A percentile compares a stretch with the other conserved stretches of the same genome.
Evolutionary conservation across 352 stramenopile species (phyloP).

Genomic region (Pythium sukuiense): DNA sequence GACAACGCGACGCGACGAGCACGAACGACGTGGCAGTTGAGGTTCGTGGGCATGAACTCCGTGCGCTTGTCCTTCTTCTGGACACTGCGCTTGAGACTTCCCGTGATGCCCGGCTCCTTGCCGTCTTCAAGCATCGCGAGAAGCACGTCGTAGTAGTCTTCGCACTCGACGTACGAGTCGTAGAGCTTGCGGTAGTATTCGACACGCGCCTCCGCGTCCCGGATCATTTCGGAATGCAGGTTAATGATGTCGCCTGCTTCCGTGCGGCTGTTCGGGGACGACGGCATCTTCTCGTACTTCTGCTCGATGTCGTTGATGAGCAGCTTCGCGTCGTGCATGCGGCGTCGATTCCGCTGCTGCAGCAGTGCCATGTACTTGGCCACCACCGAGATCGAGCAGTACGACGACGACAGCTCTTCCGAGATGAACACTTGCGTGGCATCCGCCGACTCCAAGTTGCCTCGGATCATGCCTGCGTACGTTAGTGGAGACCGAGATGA

Average conservation of each 20-base stretch:
- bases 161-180: conserved; percentile 57
- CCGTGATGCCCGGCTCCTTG: conserved; percentile 80
- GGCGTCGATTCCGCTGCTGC: conserved; percentile 61
- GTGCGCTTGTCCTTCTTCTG: conserved; percentile 86
- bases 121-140: conserved; percentile 70
- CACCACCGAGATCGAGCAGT: conserved; percentile 80
- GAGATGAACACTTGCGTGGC: conserved; percentile 76
- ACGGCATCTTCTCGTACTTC: conserved; percentile 44
- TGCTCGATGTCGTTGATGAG: conserved; percentile 58
- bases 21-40: conserved; percentile 82
- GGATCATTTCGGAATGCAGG: conserved; percentile 38
- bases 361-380: conserved; percentile 79
- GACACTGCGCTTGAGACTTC: conserved; percentile 80
- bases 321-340: conserved; percentile 55
- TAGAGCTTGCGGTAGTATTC: conserved; percentile 64
- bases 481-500: conserved; percentile 29
- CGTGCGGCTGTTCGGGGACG: conserved; percentile 31
- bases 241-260: conserved; percentile 32
- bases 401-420: conserved; percentile 79
- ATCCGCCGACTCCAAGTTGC: conserved; percentile 47
- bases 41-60: conserved; percentile 86
- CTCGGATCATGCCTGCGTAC: conserved; percentile 65
- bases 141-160: conserved; percentile 72
- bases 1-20: conserved; percentile 56
- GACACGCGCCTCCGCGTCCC: conserved; percentile 54